phyloP scores from a whole-genome alignment of 306 rosid genomes.

The Vigna angularis region DNA sequence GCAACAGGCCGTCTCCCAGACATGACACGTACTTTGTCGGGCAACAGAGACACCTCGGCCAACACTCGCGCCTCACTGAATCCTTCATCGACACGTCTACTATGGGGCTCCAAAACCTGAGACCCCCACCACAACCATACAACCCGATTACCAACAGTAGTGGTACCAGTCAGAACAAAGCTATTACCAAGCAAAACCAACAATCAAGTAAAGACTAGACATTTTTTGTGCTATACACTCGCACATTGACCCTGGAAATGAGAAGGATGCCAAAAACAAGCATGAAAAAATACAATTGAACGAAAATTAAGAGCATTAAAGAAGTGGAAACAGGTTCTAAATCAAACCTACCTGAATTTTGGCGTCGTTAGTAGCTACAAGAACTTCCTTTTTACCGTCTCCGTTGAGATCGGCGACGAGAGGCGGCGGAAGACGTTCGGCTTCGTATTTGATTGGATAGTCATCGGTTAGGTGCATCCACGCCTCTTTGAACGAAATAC shows the following conservation, averaged over 20 bases:
- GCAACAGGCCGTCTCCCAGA: constrained; percentile 96
- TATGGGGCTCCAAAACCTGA: constrained; percentile 93
- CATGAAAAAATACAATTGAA: not conserved
- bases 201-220: not conserved
- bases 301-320: not conserved
- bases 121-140: constrained; percentile 18
- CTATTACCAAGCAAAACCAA: constrained; percentile 11
- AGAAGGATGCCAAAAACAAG: constrained; percentile 23
- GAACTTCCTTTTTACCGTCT: constrained; percentile 93
- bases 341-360: constrained; percentile 76
- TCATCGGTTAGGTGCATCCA: constrained; percentile 97
- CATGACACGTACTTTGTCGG: constrained; percentile 85
- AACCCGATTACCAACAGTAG: constrained; percentile 28
- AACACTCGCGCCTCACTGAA: constrained; percentile 87
- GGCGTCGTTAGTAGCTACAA: constrained; percentile 94
- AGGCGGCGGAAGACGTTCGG: constrained; percentile 95
- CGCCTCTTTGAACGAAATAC: constrained; percentile 89
- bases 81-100: constrained; percentile 90
- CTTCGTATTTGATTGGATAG: constrained; percentile 91
- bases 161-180: constrained; percentile 30
- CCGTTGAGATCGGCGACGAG: constrained; percentile 94
- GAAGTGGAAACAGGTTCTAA: not conserved
- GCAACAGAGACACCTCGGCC: constrained; percentile 80
- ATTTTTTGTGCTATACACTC: not conserved
- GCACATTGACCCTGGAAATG: constrained; percentile 2